Evolutionary conservation across 1,139 yeast genomes (phyloP), one percentile per base, ranked within the genome.

Genomic region (Taphrina deformans): DNA sequence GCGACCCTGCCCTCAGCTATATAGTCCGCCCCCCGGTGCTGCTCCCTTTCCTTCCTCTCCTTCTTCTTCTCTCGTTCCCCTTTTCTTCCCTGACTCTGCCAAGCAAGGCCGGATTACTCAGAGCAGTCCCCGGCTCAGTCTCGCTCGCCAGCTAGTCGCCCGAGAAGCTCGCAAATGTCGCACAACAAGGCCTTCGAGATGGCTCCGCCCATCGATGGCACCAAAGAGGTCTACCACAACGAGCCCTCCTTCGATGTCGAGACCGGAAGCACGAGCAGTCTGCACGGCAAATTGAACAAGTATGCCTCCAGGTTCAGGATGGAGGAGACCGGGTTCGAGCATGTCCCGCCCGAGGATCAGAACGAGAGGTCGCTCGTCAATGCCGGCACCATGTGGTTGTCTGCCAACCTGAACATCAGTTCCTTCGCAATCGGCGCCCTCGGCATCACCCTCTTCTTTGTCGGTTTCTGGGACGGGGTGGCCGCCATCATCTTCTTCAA

Each of bases 381-480:
- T 38, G 44, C 61, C 53, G 61, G 52, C n/a, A 35, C 60, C 12
- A 53, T 52, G 61, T 61, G 62, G 66, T 82, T 88, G 73, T 87
- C 95, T 29, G 96, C 96, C 41, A 91, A 91, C 77, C 79, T 89
- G 82, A 97, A 90, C 67, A 84, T 91, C 74, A 91, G 96, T 24
- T 84, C 96, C 26, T 86, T 83, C 72, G 80, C 96, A 1, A 79
- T 90, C 61, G 97, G 97, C 74, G 88, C 88, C 67, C 78, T 91
- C 63, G 96, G 96, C 66, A 79, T 86, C 68, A 71, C 78, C 51
- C 72, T 76, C 26, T 82, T 78, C 69, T 79, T 78, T 16, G 70
- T 83, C 69, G 81, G 84, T 58, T 87, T 89, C 77, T 86, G 89
- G 85, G 87, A 86, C 73, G 78, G 85, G 16, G 81, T 83, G 41